Percentiles rank a stretch among this genome's conserved stretches.
phyloP scores from a whole-genome alignment of 371 early-diverging fungal genomes.

The Mortierella polycephala region DNA sequence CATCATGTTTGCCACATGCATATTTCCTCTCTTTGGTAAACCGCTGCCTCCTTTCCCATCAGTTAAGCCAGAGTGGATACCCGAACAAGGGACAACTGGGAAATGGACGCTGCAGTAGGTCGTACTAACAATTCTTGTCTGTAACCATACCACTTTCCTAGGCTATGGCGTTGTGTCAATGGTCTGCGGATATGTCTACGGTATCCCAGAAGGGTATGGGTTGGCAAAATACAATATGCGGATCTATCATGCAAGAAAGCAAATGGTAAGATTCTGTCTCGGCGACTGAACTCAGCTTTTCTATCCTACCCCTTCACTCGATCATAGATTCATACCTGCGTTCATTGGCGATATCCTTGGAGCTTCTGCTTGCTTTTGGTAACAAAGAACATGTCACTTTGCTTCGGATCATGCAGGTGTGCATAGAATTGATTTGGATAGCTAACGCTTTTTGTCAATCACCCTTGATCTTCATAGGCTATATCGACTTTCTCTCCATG shows the following conservation, averaged over 20 bases:
- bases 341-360: conserved; percentile 38
- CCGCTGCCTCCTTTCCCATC: no score
- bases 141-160: not conserved
- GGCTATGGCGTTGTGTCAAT: conserved; percentile 42
- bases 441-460: not conserved
- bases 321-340: conserved; percentile 36
- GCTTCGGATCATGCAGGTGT: not conserved
- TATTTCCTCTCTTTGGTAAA: conserved; percentile 46
- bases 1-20: conserved; percentile 40
- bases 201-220: conserved; percentile 39
- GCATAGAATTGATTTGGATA: not conserved
- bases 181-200: conserved; percentile 40
- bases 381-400: not conserved
- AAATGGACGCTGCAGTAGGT: no score
- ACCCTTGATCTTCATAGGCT: conserved; percentile 15
- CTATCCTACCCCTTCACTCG: no score
- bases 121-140: not conserved
- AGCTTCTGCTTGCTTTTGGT: conserved; percentile 38
- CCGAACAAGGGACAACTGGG: no score
- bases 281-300: not conserved
- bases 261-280: no score
- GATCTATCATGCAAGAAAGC: no score
- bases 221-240: no score
- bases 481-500: conserved; percentile 25
- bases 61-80: no score